Base-by-base conservation (phyloP, 768 basidiomycete species). In the Sporobolomyces phaffii region DNA sequence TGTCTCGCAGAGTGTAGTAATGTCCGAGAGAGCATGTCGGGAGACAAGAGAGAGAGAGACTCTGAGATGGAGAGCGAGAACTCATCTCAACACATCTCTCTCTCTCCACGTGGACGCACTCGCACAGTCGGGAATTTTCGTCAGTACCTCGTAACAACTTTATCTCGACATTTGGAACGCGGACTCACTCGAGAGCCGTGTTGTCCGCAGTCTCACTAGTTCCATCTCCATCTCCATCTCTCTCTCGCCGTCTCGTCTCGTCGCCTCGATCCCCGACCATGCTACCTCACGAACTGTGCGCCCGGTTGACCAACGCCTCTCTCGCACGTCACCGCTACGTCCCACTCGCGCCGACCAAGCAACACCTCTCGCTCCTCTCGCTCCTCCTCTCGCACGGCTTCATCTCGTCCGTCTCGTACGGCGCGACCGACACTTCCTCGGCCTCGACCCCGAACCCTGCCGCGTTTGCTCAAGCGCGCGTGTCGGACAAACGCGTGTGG, bases 321-420 rank as follows among this genome's bases (percentile, higher is more conserved):
- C 86, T 89, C 24, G 89, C 90, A 1, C 86, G 91, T 22, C 89
- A 92, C 79, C 82, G 83, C 43, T 82, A 81, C 68, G 81, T 97
- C 64, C 83, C 86, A 15, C 84, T 97, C 64, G 82, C 85, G 36
- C 92, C 96, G 79, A 87, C 84, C 49, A 88, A 84, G 40, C 89
- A 93, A 79, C 92, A 93, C 73, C 85, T 97, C 64, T 90, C 87
- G 65, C 90, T 99, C 74, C 85, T 93, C 65, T 85, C 86, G 73
- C 89, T 99, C 71, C 88, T 99, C 74, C 85, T 96, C 58, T 89
- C 91, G 31, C 82, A 89, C 15, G 94, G 94, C 64, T 90, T 97
- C 78, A 78, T 99, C 77, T 85, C 86, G 59, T 86, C 82, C 75
- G 73, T 98, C 65, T 88, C 90, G 3, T 86, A 90, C 33, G 91